Conservation (phyloP, 441 rosid genomes). For the Francoa sonchifolia region DNA sequence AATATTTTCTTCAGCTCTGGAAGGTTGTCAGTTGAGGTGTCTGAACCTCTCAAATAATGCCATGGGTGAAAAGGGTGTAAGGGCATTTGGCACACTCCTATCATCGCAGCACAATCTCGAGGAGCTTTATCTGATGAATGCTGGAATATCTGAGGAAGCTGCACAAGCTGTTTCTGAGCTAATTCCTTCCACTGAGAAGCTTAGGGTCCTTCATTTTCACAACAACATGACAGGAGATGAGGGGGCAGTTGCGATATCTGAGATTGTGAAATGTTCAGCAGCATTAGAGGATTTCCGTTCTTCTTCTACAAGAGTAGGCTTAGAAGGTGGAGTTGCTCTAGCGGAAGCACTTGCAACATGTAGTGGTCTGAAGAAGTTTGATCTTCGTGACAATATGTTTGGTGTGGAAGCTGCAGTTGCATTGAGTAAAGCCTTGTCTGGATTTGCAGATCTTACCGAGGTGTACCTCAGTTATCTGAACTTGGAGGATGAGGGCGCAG, state of each 20-base stretch:
- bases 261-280: constrained; percentile 52
- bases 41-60: constrained; percentile 89
- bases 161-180: constrained; percentile 70
- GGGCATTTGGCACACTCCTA: constrained; percentile 69
- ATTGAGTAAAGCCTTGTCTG: constrained; percentile 53
- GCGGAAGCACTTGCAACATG: constrained; percentile 60
- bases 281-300: constrained; percentile 62
- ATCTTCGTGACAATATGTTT: constrained; percentile 84
- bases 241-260: constrained; percentile 71
- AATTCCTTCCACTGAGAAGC: constrained; percentile 69
- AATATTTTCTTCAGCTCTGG: constrained; percentile 56
- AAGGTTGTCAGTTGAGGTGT: constrained; percentile 52
- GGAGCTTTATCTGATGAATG: constrained; percentile 75
- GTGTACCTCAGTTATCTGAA: constrained; percentile 72
- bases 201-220: constrained; percentile 70
- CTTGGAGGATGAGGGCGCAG: constrained; percentile 68
- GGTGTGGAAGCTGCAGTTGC: constrained; percentile 71
- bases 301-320: constrained; percentile 72
- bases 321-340: constrained; percentile 73
- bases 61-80: constrained; percentile 88
- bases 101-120: constrained; percentile 59
- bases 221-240: constrained; percentile 89
- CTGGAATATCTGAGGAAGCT: constrained; percentile 90
- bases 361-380: constrained; percentile 54
- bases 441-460: constrained; percentile 44